These are phyloP conservation scores for Misopates orontium DNA, from an alignment of 257 asterid genomes.

Conservation along the genomic window DNA sequence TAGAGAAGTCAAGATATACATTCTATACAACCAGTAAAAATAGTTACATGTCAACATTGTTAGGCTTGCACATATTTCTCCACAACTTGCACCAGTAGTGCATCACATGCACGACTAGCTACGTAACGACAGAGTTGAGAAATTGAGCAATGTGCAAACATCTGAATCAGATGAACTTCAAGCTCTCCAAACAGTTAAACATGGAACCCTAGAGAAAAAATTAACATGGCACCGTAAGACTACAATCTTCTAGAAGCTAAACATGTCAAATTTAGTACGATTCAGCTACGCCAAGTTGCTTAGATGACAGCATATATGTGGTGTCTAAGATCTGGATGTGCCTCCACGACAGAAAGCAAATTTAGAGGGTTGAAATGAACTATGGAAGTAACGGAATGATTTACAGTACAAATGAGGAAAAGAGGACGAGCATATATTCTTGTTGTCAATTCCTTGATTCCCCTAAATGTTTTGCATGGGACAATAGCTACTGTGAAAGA, in stretches of 20 bases:
- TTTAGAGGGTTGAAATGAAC: slow-evolving; percentile 28
- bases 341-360: too few species aligned
- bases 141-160: slow-evolving; percentile 21
- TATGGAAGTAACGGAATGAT: slow-evolving; percentile 36
- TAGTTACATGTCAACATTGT: slow-evolving; percentile 35
- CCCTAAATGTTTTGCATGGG: too few species aligned
- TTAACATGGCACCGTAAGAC: too few species aligned
- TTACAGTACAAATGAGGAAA: too few species aligned
- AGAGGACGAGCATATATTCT: too few species aligned
- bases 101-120: slow-evolving; percentile 17
- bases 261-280: slow-evolving; percentile 17
- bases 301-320: too few species aligned
- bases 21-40: slow-evolving; percentile 19
- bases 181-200: slow-evolving; percentile 35
- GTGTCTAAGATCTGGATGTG: too few species aligned
- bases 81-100: slow-evolving; percentile 37
- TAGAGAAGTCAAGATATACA: slow-evolving; percentile 17
- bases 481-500: too few species aligned
- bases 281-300: slow-evolving; percentile 37
- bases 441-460: too few species aligned
- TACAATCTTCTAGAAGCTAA: too few species aligned
- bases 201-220: slow-evolving; percentile 7
- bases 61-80: slow-evolving; percentile 33
- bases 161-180: slow-evolving; percentile 25
- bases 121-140: slow-evolving; percentile 22